Conservation (phyloP, 1,139 yeast species). For the Blastobotrys arbuscula region DNA sequence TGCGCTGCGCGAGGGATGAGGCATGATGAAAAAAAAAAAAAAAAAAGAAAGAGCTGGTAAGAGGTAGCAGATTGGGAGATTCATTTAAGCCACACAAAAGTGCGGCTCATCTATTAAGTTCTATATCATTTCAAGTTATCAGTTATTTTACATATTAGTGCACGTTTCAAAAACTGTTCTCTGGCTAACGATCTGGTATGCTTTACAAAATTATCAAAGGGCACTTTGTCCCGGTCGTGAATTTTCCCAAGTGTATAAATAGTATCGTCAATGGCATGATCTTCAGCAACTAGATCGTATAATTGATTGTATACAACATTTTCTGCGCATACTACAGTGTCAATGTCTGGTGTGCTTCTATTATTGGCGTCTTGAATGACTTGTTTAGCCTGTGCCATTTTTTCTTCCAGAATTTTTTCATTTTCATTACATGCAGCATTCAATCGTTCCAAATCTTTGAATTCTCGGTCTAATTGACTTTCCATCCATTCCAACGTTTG, state of each 20-base stretch:
- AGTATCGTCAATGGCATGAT: constrained; percentile 65
- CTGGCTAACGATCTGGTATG: constrained; percentile 63
- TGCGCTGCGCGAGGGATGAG: no score
- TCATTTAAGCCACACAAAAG: background rate
- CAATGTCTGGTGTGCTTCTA: constrained; percentile 36
- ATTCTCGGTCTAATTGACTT: constrained; percentile 29
- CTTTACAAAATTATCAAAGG: constrained; percentile 50
- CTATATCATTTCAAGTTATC: constrained; percentile 8
- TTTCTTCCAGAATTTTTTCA: constrained; percentile 29
- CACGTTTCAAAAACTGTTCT: constrained; percentile 54
- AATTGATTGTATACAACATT: constrained; percentile 48
- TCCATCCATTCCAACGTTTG: constrained; percentile 30
- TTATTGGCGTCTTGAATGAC: constrained; percentile 32
- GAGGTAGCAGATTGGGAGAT: no score
- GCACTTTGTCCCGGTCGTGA: constrained; percentile 43
- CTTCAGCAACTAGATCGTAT: constrained; percentile 62
- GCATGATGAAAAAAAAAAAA: no score
- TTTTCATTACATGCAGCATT: constrained; percentile 31
- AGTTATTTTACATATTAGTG: constrained; percentile 27
- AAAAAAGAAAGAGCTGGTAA: no score
- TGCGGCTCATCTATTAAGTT: no score
- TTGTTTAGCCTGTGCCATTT: constrained; percentile 28
- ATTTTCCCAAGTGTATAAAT: constrained; percentile 55
- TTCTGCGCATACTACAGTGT: constrained; percentile 42
- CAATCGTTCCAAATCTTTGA: constrained; percentile 27